Evolutionary conservation across 2,329 filamentous ascomycete species (phyloP), one percentile per base, ranked within the genome.

Genomic region (Pseudogymnoascus sp.): DNA sequence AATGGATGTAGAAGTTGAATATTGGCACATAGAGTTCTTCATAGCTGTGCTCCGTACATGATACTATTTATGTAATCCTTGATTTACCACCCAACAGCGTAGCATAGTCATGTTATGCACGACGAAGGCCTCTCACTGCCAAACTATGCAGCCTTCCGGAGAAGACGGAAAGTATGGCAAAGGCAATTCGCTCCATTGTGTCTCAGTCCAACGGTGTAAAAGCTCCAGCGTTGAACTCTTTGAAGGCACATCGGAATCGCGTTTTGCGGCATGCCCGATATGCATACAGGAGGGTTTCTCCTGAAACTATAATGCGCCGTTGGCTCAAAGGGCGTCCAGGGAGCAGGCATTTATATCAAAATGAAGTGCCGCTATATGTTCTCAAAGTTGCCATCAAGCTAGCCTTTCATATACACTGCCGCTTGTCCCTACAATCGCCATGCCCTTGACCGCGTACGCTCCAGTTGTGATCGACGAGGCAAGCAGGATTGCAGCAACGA

Each of bases 381-480:
- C 50, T 56, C 50, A 56, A 56, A 56, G 4, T 18, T 18, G 25
- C 28, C 50, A 18, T 33, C 50, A 33, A 56, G 10, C 5, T n/a
- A 33, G 25, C 50, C 10, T 33, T 33, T 33, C 28, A 33, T 33
- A 18, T 56, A 28, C 28, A 56, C 50, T 21, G 16, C 35, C 37
- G 37, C n/a, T 28, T 61, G 25, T 18, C 59, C 8, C 21, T 60
- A 25, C 25, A 33, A 42, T 44, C 33, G 11, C 33, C 59, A 60
- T 60, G 59, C 21, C 33, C 28, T 56, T 56, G 28, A 56, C 23
- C 18, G n/a, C 12, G 33, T 62, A 33, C 23, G 28, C 28, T 7
- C 60, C 37, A 11, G 60, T 18, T 16, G 28, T 62, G 8, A 31
- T 67, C 16, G 40, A 65, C 16, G 67, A 68, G 63, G 62, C 35